Conservation (phyloP, 2,329 filamentous ascomycete genomes). For the Myriangium duriaei region DNA sequence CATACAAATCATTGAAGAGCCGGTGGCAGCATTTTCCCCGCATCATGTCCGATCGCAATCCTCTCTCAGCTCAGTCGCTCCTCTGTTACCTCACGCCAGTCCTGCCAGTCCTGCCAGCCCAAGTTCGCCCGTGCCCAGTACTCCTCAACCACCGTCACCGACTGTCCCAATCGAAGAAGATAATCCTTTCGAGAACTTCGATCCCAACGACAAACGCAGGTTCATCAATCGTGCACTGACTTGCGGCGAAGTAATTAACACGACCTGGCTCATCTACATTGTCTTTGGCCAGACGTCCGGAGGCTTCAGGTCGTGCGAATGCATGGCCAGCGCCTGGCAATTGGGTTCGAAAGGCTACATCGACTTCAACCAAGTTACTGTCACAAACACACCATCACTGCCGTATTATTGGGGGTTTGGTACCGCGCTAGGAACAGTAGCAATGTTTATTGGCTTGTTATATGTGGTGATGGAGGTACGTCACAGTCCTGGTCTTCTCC, state of each 20-base stretch:
- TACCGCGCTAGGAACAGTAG: conserved; percentile 18
- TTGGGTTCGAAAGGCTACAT: conserved; percentile 29
- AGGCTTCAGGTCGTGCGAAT: conserved; percentile 30
- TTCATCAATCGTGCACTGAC: conserved; percentile 21
- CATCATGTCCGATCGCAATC: too few relatives aligned
- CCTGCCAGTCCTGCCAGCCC: neutral
- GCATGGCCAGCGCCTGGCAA: conserved; percentile 28
- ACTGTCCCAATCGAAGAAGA: neutral
- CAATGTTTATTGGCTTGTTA: conserved; percentile 23
- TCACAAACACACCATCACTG: conserved; percentile 21
- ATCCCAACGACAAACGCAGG: neutral
- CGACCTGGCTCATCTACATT: conserved; percentile 27
- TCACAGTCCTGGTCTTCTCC: neutral
- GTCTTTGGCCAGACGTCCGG: conserved; percentile 32
- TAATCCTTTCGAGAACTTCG: neutral
- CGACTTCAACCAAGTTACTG: conserved; percentile 24
- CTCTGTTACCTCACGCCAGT: too few relatives aligned
- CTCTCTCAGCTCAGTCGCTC: too few relatives aligned
- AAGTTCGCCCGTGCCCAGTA: neutral
- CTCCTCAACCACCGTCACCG: too few relatives aligned
- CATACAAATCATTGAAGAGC: too few relatives aligned
- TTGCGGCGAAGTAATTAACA: conserved; percentile 24
- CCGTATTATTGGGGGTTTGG: conserved; percentile 22
- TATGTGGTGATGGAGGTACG: conserved; percentile 25
- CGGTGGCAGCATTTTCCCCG: too few relatives aligned